Evolutionary conservation across 768 basidiomycete species (phyloP).

Genomic region (Xanthoconium purpureum): DNA sequence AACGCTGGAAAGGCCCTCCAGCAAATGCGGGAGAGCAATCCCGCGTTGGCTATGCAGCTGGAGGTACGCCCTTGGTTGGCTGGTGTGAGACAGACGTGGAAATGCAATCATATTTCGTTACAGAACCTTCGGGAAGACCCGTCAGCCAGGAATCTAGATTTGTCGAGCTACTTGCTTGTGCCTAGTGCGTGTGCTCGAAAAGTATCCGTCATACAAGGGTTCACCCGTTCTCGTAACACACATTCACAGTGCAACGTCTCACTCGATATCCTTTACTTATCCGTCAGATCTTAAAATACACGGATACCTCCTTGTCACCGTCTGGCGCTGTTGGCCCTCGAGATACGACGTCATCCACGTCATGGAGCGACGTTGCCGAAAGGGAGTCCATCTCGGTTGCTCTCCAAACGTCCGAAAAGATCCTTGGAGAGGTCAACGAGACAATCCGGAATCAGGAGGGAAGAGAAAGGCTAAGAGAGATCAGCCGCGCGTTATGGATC

Average conservation of each 20-base stretch:
- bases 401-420: conserved; percentile 62
- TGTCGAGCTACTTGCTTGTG: conserved; percentile 88
- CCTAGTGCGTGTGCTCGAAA: conserved; percentile 59
- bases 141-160: conserved; percentile 72
- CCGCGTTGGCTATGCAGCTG: conserved; percentile 61
- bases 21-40: conserved; percentile 64
- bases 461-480: conserved; percentile 62
- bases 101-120: neutral
- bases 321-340: neutral
- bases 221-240: neutral
- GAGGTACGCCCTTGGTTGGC: conserved; percentile 43
- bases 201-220: too few species aligned
- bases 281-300: conserved; percentile 80
- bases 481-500: conserved; percentile 84
- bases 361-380: conserved; percentile 41
- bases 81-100: neutral
- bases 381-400: conserved; percentile 51
- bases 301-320: conserved; percentile 43
- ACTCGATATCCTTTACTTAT: conserved; percentile 92
- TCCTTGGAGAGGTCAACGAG: conserved; percentile 84
- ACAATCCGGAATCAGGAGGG: conserved; percentile 83
- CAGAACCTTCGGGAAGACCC: conserved; percentile 79
- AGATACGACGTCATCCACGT: neutral
- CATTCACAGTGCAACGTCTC: conserved; percentile 80
- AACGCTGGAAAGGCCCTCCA: conserved; percentile 75